Evolutionary conservation across 106 monocot genomes (phyloP).

Genomic region (Acorus calamus): DNA sequence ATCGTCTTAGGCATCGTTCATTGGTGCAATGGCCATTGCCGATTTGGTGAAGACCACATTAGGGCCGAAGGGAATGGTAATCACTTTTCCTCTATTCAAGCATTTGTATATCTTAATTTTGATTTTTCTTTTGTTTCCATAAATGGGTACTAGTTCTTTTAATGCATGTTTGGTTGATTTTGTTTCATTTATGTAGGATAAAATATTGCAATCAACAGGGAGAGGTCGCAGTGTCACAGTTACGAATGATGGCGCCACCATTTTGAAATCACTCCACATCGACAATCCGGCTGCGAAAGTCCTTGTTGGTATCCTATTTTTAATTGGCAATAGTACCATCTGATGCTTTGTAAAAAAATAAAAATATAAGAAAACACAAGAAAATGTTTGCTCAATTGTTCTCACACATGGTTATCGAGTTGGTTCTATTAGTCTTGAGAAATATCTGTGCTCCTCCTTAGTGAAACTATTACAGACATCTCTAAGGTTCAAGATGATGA

Average conservation of each 20-base stretch:
- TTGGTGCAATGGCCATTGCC: constrained; percentile 95
- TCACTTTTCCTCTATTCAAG: too few relatives aligned
- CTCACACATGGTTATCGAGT: too few relatives aligned
- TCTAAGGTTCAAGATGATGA: constrained; percentile 89
- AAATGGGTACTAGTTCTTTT: neutral
- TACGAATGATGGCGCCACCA: constrained; percentile 98
- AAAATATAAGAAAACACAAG: too few relatives aligned
- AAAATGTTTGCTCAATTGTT: too few relatives aligned
- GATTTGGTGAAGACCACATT: constrained; percentile 97
- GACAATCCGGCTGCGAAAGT: constrained; percentile 98
- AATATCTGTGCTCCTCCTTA: constrained; percentile 21
- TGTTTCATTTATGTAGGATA: constrained; percentile 49
- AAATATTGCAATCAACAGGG: constrained; percentile 95
- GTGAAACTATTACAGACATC: constrained; percentile 33
- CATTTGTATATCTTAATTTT: neutral
- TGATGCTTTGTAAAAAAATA: too few relatives aligned
- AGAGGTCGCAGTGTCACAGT: constrained; percentile 83
- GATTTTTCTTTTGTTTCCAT: neutral
- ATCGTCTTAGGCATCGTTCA: constrained; percentile 55
- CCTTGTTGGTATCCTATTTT: constrained; percentile 71
- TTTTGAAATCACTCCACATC: constrained; percentile 97
- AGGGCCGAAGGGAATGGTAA: constrained; percentile 99
- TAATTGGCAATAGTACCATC: too few relatives aligned
- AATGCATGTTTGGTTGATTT: neutral
- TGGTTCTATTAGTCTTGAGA: too few relatives aligned